Base-by-base conservation (phyloP, 2,329 filamentous ascomycete species). In the Colletotrichum sp. region DNA sequence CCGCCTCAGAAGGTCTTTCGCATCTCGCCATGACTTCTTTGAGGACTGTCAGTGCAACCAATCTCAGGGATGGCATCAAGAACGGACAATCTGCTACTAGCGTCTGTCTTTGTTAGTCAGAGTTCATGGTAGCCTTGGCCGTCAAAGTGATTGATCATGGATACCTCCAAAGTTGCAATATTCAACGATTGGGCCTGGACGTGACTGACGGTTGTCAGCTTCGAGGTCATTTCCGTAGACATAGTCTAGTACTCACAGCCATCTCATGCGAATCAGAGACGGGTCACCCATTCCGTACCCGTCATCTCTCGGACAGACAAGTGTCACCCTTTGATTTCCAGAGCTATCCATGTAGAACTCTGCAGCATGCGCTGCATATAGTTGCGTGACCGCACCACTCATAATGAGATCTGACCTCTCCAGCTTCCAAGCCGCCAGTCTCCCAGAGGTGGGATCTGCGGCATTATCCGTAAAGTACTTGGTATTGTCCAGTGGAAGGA, bases 261-360 rank as follows among this genome's bases (percentile, higher is more conserved):
- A 57, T 57, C 52, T 57, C 52, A 57, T 57, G 24, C 21, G 52
- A 26, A 57, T 26, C 52, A 57, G 21, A 8, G 21, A 66, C 3
- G 43, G 43, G 7, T 36, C 60, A 18, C n/a, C 13, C 16, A 28
- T 12, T 16, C 61, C 43, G 8, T 55, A 36, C 6, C 43, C 69
- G 9, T 52, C 30, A 21, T 57, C 43, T 9, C 48, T 30, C 9
- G 43, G 69, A 24, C 69, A 71, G 6, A 65, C 60, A 10, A 71
- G 69, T 6, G 69, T 59, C 12, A 71, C 8, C 14, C 30, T 66
- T 24, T 71, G 30, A 7, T 66, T 66, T n/a, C 69, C 69, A 28
- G 43, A 61, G 21, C 69, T 32, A 34, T 66, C 60, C 69, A 66
- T 71, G 30, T 71, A 66, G 12, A 71, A 71, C 43, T 71, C 69